These are phyloP conservation scores for Fusarium multiceps DNA, from an alignment of 2,329 filamentous ascomycete genomes.

Conservation along the genomic window DNA sequence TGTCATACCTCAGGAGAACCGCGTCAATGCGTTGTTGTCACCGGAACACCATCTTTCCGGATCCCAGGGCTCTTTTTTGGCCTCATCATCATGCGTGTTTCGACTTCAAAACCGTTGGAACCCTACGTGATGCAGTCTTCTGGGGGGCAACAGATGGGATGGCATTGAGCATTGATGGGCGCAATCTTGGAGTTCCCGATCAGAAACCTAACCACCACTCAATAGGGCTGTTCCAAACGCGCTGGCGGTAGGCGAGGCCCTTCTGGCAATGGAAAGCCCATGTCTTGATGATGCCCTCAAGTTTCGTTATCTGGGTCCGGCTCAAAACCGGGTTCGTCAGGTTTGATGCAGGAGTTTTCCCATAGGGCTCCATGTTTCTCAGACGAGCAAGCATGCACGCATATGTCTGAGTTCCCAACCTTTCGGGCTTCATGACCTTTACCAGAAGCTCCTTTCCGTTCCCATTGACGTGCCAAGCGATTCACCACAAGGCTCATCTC, in stretches of 20 bases:
- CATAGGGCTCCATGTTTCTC: conserved; percentile 18
- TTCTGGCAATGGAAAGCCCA: not conserved
- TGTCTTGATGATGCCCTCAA: conserved; percentile 3
- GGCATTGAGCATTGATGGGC: conserved; percentile 43
- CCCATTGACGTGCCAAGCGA: conserved; percentile 30
- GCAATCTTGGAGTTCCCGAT: conserved; percentile 44
- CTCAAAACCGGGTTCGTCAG: conserved; percentile 20
- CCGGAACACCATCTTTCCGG: conserved; percentile 31
- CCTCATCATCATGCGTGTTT: conserved; percentile 34
- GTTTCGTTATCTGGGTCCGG: conserved; percentile 23
- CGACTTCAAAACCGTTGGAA: conserved; percentile 36
- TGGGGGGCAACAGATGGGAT: conserved; percentile 23
- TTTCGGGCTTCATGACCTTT: conserved; percentile 34
- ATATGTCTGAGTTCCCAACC: conserved; percentile 22
- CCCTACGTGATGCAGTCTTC: conserved; percentile 32
- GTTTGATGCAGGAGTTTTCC: conserved; percentile 25
- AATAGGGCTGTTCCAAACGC: conserved; percentile 41
- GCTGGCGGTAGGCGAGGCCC: conserved; percentile 18
- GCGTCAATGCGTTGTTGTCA: conserved; percentile 23
- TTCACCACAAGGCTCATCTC: conserved; percentile 40
- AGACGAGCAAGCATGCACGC: conserved; percentile 21
- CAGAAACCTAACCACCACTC: conserved; percentile 8
- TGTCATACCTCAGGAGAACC: conserved; percentile 33
- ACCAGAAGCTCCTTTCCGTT: conserved; percentile 32
- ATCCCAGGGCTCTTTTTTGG: conserved; percentile 21